Percentiles rank a stretch among this genome's conserved stretches.
These are phyloP conservation scores for Serpula lacrymans DNA, from an alignment of 768 basidiomycete genomes.

Conservation along the genomic window DNA sequence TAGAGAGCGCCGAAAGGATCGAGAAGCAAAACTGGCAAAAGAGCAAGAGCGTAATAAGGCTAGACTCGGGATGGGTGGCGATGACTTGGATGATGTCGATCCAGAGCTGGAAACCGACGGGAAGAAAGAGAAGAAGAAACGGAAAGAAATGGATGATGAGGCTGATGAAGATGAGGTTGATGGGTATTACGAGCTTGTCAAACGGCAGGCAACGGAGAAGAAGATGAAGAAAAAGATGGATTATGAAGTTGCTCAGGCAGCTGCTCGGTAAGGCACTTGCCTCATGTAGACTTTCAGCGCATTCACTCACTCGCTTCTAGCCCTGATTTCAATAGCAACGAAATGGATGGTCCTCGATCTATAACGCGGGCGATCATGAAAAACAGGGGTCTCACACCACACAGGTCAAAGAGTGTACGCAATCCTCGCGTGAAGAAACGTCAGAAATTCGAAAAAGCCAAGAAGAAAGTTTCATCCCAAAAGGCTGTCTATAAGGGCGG, in stretches of 20 bases:
- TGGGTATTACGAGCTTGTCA: conserved; percentile 91
- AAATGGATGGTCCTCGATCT: conserved; percentile 72
- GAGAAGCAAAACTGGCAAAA: conserved; percentile 51
- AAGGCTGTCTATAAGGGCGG: conserved; percentile 94
- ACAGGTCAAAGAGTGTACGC: conserved; percentile 82
- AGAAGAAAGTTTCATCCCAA: conserved; percentile 87
- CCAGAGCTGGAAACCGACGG: conserved; percentile 32
- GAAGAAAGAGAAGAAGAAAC: conserved; percentile 37
- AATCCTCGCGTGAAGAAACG: conserved; percentile 99
- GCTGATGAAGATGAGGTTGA: conserved; percentile 43
- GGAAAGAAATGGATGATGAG: conserved; percentile 33
- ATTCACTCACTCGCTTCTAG: conserved; percentile 17
- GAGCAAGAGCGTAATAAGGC: conserved; percentile 37
- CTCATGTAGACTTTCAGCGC: neutral
- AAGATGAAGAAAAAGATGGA: conserved; percentile 80
- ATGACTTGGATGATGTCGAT: conserved; percentile 61
- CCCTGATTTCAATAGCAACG: conserved; percentile 33
- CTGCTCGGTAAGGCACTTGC: conserved; percentile 47
- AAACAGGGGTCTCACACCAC: conserved; percentile 93
- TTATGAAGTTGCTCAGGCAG: conserved; percentile 64
- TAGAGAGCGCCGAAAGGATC: conserved; percentile 65
- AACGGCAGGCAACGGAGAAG: conserved; percentile 63
- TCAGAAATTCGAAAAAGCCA: conserved; percentile 89
- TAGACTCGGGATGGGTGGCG: conserved; percentile 50
- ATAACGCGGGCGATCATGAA: conserved; percentile 88